Evolutionary conservation across 1,139 yeast species (phyloP), one percentile per base, ranked within the genome.

Genomic region (Maudiozyma humilis): DNA sequence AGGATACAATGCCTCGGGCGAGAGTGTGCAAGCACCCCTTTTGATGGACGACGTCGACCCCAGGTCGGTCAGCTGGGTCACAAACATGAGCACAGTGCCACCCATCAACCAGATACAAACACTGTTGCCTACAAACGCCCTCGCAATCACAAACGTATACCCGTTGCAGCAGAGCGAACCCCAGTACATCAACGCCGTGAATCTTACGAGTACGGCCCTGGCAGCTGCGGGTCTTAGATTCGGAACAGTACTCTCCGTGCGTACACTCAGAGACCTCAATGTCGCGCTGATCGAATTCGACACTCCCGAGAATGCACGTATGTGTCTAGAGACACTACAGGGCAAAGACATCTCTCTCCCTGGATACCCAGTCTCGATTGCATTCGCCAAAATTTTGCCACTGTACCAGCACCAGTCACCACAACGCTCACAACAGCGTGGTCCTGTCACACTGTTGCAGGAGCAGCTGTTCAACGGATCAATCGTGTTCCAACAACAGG

Each of bases 221-320:
- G 69, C 73, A 2, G 64, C 75, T 20, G 63, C 77, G 35, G 61
- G 72, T 46, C 60, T 65, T 20, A 69, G 71, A 36, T 80, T 74
- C 60, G 88, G 88, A 15, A 63, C 66, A 4, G 68, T 80, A 15
- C 62, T 69, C 43, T 69, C 79, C 32, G 80, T 87, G 6, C 73
- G 88, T 43, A 72, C 87, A 15, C 58, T 76, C 42, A 64, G 69
- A 29, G 72, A 71, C 44, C 66, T 72, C 43, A 71, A 71, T 44
- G 67, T 75, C 55, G 93, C 91, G 0, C 70, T 87, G 50, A 80
- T 85, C 27, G 93, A 84, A 61, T 88, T 86, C 64, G 71, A 76
- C 3, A 69, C 73, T 31, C 66, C 84, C n/a, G 95, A 86, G 39
- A 69, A 78, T 35, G 94, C 97, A 13, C 78, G 84, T 72, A 73